Base-by-base conservation (phyloP, 2,329 filamentous ascomycete species). In the Nigrospora osmanthi region DNA sequence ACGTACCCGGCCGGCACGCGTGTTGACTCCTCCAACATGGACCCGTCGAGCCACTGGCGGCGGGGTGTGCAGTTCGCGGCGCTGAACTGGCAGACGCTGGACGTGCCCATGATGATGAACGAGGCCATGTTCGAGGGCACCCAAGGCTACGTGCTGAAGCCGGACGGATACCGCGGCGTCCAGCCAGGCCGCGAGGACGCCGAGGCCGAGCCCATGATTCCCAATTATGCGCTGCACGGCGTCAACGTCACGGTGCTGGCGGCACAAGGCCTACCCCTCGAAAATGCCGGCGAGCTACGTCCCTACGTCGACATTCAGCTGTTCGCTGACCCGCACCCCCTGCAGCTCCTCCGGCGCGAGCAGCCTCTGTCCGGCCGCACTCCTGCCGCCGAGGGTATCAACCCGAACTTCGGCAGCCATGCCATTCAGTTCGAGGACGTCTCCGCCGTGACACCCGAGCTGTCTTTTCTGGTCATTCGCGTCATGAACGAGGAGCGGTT, bases 1-100 rank as follows among this genome's bases (percentile, higher is more conserved):
- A 84, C 88, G 0, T 96, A 95, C 57, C 90, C 90, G 0, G 89
- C 85, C 35, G 88, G 87, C 2, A 73, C 89, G 44, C 81, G 90
- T 6, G 81, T 96, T 43, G 76, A 79, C 48, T 95, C 88, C 0
- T 91, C 87, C 1, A 96, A 96, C 58, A 72, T 93, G 11, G 88
- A 95, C 53, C 89, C 90, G 5, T 78, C 81, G 1, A 75, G 84
- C 5, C 91, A 89, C 64, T 96, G 90, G 90, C 77, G 87, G 30
- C 35, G 14, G 2, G 35, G 35, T 16, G 15, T 38, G 35, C 14
- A 16, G 35, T 38, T 38, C 37, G 37, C 37, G 19, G 37, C 37
- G 4, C 6, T 38, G 37, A 38, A 38, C n/a, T 38, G 37, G 37
- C 37, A 38, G 19, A 38, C 37, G 19, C 11, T 38, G 19, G 37